phyloP scores from a whole-genome alignment of 2,329 filamentous ascomycete genomes.

The Cucurbitaria berberidis region DNA sequence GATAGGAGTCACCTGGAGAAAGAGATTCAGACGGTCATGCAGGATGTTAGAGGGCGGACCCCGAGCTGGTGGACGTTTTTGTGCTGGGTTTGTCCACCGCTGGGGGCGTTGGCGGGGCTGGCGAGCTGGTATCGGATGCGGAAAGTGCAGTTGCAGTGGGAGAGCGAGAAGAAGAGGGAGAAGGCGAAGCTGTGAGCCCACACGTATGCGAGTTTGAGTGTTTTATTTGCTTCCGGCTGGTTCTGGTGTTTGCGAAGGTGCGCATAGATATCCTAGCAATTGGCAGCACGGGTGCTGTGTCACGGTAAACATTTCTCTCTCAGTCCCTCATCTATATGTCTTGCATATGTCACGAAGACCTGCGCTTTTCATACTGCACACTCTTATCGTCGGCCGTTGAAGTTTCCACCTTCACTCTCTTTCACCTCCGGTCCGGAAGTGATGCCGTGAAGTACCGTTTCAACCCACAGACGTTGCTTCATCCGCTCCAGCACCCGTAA shows the following conservation, averaged over 20 bases:
- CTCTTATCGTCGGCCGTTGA: background rate
- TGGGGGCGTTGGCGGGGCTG: conserved; percentile 70
- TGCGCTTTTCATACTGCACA: background rate
- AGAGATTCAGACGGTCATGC: conserved; percentile 71
- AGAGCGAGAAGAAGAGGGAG: conserved; percentile 60
- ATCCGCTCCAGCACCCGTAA: background rate
- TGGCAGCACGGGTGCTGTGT: conserved; percentile 12
- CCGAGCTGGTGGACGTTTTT: conserved; percentile 86
- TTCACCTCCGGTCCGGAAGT: conserved; percentile 5
- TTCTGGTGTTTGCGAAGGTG: conserved; percentile 14
- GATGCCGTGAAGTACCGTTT: conserved; percentile 3
- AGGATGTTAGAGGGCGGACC: conserved; percentile 65
- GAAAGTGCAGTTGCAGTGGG: conserved; percentile 74
- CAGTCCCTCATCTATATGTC: background rate
- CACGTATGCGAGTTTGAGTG: background rate
- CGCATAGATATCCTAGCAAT: conserved; percentile 20
- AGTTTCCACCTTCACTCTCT: background rate
- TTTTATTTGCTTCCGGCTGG: conserved; percentile 3
- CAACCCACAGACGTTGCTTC: conserved; percentile 3
- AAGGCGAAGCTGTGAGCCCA: conserved; percentile 62
- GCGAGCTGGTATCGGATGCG: conserved; percentile 78
- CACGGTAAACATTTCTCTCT: conserved; percentile 8
- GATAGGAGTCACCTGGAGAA: conserved; percentile 70
- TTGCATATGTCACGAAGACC: background rate
- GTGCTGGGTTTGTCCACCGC: conserved; percentile 71